Base-by-base conservation (phyloP, 1,284 basidiomycete species). In the Apiotrichum domesticum region DNA sequence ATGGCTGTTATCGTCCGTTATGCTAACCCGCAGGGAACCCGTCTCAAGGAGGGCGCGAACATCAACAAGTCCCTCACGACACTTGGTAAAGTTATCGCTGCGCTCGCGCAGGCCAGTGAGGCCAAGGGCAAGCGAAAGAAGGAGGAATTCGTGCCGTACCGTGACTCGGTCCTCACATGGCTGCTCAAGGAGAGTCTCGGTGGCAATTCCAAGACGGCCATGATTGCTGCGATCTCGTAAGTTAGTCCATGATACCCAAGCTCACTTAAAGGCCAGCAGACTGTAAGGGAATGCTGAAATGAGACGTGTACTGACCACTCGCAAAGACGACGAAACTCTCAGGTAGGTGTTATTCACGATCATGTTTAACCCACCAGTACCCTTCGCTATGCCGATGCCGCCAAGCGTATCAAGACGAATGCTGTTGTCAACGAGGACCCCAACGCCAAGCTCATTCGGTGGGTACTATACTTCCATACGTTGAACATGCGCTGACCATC, bases 371-470 rank as follows among this genome's bases (percentile, higher is more conserved):
- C 37, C 37, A 5, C 29, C 54, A 70, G 70, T 47, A 75, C 73
- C 5, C 56, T 77, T 57, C 86, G 95, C 3, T 98, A 98, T 77
- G 96, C 95, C 63, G 94, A 98, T 79, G 91, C 83, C 72, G 94
- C 95, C 33, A 98, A 98, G 86, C 96, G 95, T 85, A 98, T 98
- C 80, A 96, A 95, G 85, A 98, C 98, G 78, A 96, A 98, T 80
- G 95, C 95, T 14, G 85, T 98, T 52, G 90, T 98, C 66, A 98
- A 98, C 76, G 95, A 98, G 78, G 95, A 98, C 81, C 94, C 96
- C 15, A 98, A 98, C 70, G 95, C 95, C 71, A 97, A 92, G 79
- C 86, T 98, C 56, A 94, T 98, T 55, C 88, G 21, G 21, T 21
- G 21, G 21, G 21, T 21, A 21, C 21, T 21, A 21, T 21, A 21